Evolutionary conservation across 2,329 filamentous ascomycete species (phyloP).

Genomic region (Mycosphaerelloides madeirae): DNA sequence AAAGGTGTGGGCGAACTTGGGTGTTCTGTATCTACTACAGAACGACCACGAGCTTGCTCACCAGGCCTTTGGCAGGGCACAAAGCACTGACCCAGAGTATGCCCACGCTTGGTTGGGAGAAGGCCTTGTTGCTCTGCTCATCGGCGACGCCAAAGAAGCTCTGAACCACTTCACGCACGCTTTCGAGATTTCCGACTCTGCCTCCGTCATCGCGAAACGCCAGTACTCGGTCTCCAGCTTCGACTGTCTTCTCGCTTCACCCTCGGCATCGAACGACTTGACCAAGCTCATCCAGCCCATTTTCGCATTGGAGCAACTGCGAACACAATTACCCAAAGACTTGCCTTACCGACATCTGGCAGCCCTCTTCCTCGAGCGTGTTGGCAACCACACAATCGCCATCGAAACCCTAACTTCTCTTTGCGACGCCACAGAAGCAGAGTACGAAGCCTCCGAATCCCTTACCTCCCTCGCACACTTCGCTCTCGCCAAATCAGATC

Average conservation of each 20-base stretch:
- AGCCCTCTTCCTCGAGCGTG: constrained; percentile 76
- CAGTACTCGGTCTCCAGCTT: constrained; percentile 80
- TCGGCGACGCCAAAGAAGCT: constrained; percentile 71
- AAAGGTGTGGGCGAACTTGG: constrained; percentile 85
- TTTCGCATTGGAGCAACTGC: constrained; percentile 80
- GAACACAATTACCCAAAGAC: constrained; percentile 64
- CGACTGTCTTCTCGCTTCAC: constrained; percentile 65
- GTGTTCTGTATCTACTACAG: constrained; percentile 77
- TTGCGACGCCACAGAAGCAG: constrained; percentile 66
- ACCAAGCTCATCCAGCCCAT: constrained; percentile 71
- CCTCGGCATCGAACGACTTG: constrained; percentile 50
- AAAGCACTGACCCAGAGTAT: constrained; percentile 92
- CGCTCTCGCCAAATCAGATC: constrained; percentile 77
- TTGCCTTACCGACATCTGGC: constrained; percentile 71
- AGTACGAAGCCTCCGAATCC: constrained; percentile 82
- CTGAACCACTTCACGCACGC: constrained; percentile 85
- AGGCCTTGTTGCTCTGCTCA: constrained; percentile 73
- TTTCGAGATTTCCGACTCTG: constrained; percentile 82
- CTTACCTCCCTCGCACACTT: constrained; percentile 67
- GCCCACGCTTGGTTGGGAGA: constrained; percentile 92
- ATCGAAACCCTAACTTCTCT: constrained; percentile 61
- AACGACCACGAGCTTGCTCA: constrained; percentile 83
- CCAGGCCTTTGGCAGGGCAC: constrained; percentile 80
- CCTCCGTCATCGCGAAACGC: constrained; percentile 65
- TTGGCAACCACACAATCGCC: constrained; percentile 62